Conservation (phyloP, 257 asterid genomes). For the Pogostemon cablin region DNA sequence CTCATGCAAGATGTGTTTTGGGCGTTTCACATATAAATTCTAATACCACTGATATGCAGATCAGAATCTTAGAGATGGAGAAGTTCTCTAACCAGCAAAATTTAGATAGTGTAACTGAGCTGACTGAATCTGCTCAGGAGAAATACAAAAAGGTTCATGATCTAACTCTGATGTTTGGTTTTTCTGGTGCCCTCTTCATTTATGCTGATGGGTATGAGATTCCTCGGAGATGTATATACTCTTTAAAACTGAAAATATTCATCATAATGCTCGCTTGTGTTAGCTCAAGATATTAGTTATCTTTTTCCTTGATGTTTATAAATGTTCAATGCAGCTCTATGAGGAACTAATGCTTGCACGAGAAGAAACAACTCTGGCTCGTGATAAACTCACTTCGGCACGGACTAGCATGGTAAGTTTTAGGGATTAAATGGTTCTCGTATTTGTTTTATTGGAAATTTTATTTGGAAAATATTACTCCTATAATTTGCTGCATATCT, state of each 20-base stretch:
- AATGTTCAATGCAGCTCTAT: conserved; percentile 54
- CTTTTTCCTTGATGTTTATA: conserved; percentile 23
- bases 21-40: conserved; percentile 22
- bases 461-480: neutral
- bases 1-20: conserved; percentile 20
- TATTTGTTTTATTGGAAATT: neutral
- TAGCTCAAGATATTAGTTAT: conserved; percentile 1
- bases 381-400: conserved; percentile 53
- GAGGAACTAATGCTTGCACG: conserved; percentile 62
- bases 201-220: neutral
- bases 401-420: conserved; percentile 44
- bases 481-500: conserved; percentile 11
- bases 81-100: conserved; percentile 79
- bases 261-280: conserved; percentile 14
- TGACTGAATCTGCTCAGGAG: conserved; percentile 60
- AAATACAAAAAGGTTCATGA: conserved; percentile 67
- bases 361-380: conserved; percentile 67
- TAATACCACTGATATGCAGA: conserved; percentile 47
- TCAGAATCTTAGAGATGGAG: conserved; percentile 74
- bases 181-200: conserved; percentile 1
- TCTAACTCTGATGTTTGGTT: conserved; percentile 26
- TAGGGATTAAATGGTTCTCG: conserved; percentile 20
- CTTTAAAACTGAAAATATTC: conserved; percentile 17
- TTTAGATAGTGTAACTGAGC: conserved; percentile 61
- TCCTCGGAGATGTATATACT: neutral